These are phyloP conservation scores for Coniochaeta hoffmannii DNA, from an alignment of 2,329 filamentous ascomycete genomes.

Conservation along the genomic window DNA sequence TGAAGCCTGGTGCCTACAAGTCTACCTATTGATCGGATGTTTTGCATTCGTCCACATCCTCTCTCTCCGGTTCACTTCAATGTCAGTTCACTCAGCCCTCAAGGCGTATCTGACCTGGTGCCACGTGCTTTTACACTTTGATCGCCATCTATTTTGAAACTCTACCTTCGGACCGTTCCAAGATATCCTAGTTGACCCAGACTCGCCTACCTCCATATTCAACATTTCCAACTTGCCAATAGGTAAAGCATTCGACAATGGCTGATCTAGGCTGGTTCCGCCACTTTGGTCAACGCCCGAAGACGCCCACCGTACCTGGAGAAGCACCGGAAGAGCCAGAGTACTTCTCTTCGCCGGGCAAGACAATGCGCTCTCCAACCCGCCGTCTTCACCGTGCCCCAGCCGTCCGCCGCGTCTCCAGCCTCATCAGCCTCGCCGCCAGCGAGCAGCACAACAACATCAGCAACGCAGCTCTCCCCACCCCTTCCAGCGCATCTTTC, in stretches of 20 bases:
- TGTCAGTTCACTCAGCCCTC: no score
- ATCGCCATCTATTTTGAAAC: no score
- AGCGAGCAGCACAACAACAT: background rate
- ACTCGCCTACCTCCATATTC: no score
- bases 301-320: background rate
- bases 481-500: background rate
- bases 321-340: background rate
- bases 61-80: no score
- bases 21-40: no score
- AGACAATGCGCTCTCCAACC: background rate
- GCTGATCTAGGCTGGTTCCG: conserved; percentile 2
- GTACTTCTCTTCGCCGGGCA: background rate
- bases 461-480: background rate
- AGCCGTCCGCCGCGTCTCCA: conserved; percentile 1
- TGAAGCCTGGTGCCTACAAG: no score
- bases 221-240: no score
- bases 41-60: no score
- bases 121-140: no score
- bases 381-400: background rate
- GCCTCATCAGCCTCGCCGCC: background rate
- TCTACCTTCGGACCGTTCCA: no score
- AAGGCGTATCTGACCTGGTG: no score
- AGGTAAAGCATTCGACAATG: background rate
- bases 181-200: no score
- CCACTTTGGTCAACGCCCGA: background rate